A percentile compares a stretch with the other conserved stretches of the same genome.
These are phyloP conservation scores for Incumbomyces lentus DNA, from an alignment of 2,329 filamentous ascomycete species.

Conservation along the genomic window DNA sequence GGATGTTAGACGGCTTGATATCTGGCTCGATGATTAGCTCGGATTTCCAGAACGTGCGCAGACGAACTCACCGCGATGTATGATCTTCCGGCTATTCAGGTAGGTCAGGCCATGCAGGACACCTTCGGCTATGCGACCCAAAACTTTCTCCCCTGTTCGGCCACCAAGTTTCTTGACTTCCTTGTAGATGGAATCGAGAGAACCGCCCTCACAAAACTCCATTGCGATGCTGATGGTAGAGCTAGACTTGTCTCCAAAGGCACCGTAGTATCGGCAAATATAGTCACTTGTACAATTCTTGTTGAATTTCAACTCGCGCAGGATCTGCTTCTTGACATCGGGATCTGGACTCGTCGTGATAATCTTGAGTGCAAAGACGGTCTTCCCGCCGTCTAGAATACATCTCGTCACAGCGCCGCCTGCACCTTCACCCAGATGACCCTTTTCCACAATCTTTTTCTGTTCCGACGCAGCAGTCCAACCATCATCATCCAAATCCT, in stretches of 20 bases:
- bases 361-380: constrained; percentile 91
- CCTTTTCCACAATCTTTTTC: constrained; percentile 76
- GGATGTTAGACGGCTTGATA: constrained; percentile 96
- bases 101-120: constrained; percentile 91
- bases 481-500: constrained; percentile 87
- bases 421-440: constrained; percentile 84
- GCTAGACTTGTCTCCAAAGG: constrained; percentile 90
- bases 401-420: constrained; percentile 91
- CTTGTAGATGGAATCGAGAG: constrained; percentile 90
- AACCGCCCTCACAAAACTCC: constrained; percentile 97
- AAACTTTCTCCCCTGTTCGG: constrained; percentile 88
- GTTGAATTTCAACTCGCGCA: constrained; percentile 94
- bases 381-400: constrained; percentile 81
- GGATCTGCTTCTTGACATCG: constrained; percentile 96
- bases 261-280: constrained; percentile 95
- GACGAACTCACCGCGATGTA: constrained; percentile 57
- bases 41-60: neutral
- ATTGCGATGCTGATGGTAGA: constrained; percentile 97
- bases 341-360: constrained; percentile 98
- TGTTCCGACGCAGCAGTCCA: constrained; percentile 90
- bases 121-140: constrained; percentile 93
- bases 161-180: constrained; percentile 94
- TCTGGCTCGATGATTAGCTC: constrained; percentile 40
- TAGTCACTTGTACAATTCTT: constrained; percentile 92
- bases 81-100: constrained; percentile 89